Evolutionary conservation across 2,329 filamentous ascomycete species (phyloP).

Genomic region (Immersiporthe knoxdaviesiana): DNA sequence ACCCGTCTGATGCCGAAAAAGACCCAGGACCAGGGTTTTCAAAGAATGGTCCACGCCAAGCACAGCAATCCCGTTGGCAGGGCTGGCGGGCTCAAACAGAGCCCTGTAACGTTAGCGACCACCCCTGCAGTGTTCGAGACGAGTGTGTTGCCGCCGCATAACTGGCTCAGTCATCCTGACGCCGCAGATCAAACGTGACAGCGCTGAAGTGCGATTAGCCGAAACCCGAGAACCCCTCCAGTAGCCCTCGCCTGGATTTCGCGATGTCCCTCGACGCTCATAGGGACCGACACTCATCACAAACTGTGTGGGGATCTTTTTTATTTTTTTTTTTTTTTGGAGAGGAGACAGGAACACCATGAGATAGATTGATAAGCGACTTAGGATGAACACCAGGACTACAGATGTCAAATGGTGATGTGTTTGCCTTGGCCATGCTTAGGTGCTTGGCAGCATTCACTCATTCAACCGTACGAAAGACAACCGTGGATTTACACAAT

Average conservation of each 20-base stretch:
- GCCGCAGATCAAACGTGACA: constrained; percentile 27
- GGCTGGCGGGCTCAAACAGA: constrained; percentile 2
- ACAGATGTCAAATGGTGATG: neutral
- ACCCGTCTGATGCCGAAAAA: neutral
- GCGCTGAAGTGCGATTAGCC: neutral
- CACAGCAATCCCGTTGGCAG: neutral
- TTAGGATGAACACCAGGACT: neutral
- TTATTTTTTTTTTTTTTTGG: too few species aligned
- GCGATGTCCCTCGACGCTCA: neutral
- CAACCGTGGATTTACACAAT: neutral
- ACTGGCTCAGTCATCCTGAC: constrained; percentile 16
- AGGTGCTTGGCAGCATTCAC: neutral
- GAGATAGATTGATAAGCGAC: neutral
- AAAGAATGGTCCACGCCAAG: neutral
- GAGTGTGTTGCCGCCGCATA: neutral
- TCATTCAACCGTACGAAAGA: neutral
- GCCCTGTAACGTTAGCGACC: neutral
- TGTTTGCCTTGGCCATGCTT: neutral
- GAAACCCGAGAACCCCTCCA: neutral
- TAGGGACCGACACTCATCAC: constrained; percentile 16
- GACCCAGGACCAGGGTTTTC: neutral
- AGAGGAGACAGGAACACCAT: neutral
- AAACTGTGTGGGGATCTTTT: neutral
- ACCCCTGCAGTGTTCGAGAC: neutral
- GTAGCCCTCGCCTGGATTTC: neutral